Conservation (phyloP, 2,329 filamentous ascomycete species). For the Biscogniauxia marginata region DNA sequence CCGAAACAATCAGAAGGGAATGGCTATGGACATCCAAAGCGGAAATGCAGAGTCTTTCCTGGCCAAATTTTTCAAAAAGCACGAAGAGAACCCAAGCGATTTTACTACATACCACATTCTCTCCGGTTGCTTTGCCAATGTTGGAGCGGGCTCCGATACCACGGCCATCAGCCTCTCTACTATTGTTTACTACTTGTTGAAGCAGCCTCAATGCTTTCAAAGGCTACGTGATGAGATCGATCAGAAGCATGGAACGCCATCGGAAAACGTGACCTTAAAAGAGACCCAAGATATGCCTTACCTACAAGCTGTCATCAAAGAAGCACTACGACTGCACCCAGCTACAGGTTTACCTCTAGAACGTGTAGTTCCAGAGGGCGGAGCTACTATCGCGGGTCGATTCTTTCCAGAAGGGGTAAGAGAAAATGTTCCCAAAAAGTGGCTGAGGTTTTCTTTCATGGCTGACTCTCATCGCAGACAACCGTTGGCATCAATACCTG, state of each 20-base stretch:
- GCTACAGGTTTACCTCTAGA: constrained; percentile 42
- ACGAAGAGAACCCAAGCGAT: constrained; percentile 26
- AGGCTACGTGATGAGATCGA: constrained; percentile 40
- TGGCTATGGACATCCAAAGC: not conserved
- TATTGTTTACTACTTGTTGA: constrained; percentile 31
- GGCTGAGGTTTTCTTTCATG: too few species aligned
- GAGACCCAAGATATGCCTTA: constrained; percentile 39
- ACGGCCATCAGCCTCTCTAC: constrained; percentile 34
- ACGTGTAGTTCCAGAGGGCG: constrained; percentile 42
- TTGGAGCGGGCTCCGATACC: constrained; percentile 37
- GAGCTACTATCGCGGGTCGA: constrained; percentile 27
- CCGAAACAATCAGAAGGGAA: constrained; percentile 3
- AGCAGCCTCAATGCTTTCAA: constrained; percentile 26
- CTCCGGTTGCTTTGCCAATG: constrained; percentile 23
- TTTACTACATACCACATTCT: constrained; percentile 32
- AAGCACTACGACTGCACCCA: constrained; percentile 46
- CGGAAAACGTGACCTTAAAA: constrained; percentile 23
- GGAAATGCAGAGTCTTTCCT: constrained; percentile 28
- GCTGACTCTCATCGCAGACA: constrained; percentile 12
- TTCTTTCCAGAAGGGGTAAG: constrained; percentile 24
- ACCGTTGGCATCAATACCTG: constrained; percentile 43
- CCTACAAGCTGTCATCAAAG: constrained; percentile 47
- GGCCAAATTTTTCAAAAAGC: constrained; percentile 25
- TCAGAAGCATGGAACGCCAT: constrained; percentile 4
- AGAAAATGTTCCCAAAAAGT: too few species aligned